These are phyloP conservation scores for Sporisorium reilianum DNA, from an alignment of 1,284 basidiomycete genomes.

Conservation along the genomic window DNA sequence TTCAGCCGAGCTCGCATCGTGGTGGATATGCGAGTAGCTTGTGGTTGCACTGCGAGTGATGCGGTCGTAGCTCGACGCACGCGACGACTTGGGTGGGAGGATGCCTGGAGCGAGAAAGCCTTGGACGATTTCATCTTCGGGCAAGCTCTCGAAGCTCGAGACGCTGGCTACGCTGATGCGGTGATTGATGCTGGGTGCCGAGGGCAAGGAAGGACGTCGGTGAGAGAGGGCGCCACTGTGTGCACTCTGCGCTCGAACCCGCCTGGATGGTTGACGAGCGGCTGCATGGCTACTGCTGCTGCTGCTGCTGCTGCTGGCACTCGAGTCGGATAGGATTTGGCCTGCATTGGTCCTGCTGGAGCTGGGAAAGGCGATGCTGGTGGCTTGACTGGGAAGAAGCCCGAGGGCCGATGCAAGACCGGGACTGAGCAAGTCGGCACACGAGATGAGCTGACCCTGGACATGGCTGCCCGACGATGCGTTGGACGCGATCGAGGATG, in stretches of 20 bases:
- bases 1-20: conserved; percentile 4
- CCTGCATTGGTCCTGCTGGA: conserved; percentile 3
- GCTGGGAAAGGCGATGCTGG: conserved; percentile 22
- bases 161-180: conserved; percentile 57
- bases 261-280: conserved; percentile 13
- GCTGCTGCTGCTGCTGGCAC: conserved; percentile 2
- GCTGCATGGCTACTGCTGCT: not conserved
- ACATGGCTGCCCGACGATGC: conserved; percentile 39
- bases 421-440: conserved; percentile 52
- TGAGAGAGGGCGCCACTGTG: conserved; percentile 19
- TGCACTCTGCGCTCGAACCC: conserved; percentile 37
- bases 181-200: conserved; percentile 44
- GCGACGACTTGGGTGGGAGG: conserved; percentile 25
- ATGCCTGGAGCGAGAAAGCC: conserved; percentile 34
- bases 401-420: conserved; percentile 58
- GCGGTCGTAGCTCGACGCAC: conserved; percentile 37
- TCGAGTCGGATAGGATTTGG: not conserved
- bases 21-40: conserved; percentile 5
- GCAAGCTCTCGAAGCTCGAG: conserved; percentile 62
- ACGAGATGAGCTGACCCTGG: conserved; percentile 45
- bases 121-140: conserved; percentile 57
- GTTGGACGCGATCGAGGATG: conserved; percentile 52
- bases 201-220: conserved; percentile 57
- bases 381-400: conserved; percentile 26
- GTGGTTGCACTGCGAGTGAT: conserved; percentile 14